phyloP scores from a whole-genome alignment of 2,329 filamentous ascomycete genomes.

The Trichophyton equinum region DNA sequence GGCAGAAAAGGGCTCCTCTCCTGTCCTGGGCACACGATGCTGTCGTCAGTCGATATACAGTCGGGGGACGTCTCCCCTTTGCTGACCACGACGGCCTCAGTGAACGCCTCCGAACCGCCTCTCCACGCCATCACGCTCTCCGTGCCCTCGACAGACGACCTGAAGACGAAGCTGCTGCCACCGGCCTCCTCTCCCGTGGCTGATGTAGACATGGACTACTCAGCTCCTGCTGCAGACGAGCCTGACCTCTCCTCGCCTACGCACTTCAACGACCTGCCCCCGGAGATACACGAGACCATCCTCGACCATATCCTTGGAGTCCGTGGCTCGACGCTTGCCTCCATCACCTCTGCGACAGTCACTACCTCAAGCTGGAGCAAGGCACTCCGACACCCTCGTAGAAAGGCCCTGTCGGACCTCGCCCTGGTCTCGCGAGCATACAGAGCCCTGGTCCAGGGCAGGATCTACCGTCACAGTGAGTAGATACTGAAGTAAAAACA shows the following conservation, averaged over 20 bases:
- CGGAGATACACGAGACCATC: slow-evolving; percentile 60
- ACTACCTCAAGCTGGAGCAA: slow-evolving; percentile 7
- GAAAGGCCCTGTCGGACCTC: slow-evolving; percentile 54
- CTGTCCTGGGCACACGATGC: not conserved
- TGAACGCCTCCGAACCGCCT: not conserved
- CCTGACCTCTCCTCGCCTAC: not conserved
- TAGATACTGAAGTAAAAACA: not conserved
- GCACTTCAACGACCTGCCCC: slow-evolving; percentile 41
- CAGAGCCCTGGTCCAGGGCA: slow-evolving; percentile 55
- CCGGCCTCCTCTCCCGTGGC: not conserved
- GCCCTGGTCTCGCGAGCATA: slow-evolving; percentile 49
- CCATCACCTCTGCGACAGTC: slow-evolving; percentile 3
- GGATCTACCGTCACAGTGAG: slow-evolving; percentile 55
- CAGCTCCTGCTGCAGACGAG: not conserved
- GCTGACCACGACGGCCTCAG: not conserved
- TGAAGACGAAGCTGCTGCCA: not conserved
- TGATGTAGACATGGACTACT: not conserved
- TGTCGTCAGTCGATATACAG: not conserved
- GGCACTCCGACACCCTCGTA: slow-evolving; percentile 45
- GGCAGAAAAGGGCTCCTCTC: not conserved
- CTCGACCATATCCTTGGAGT: slow-evolving; percentile 60
- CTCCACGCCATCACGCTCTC: not conserved
- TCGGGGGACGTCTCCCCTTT: not conserved
- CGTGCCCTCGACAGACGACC: not conserved
- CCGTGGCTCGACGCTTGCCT: slow-evolving; percentile 39